These are phyloP conservation scores for Musa schizocarpa DNA, from an alignment of 176 grass and related monocot genomes.

Conservation along the genomic window DNA sequence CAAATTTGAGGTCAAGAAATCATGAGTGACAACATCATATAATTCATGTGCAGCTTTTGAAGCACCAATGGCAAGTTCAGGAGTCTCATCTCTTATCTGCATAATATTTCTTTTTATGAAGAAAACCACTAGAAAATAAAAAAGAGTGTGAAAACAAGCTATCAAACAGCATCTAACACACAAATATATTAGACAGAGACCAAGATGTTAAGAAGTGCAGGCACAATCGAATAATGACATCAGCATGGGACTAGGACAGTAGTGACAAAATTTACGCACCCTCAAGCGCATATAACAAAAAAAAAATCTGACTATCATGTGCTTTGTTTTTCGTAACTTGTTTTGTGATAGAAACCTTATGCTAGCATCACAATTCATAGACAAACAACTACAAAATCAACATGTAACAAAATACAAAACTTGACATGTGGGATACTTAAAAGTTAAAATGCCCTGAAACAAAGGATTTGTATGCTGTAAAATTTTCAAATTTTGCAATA, in stretches of 20 bases:
- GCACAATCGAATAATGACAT: not conserved
- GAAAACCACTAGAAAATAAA: slow-evolving; percentile 11
- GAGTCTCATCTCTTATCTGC: slow-evolving; percentile 76
- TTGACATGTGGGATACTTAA: not conserved
- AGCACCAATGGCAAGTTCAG: slow-evolving; percentile 63
- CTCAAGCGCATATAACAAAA: not conserved
- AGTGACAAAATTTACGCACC: not conserved
- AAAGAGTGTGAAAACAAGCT: slow-evolving; percentile 1
- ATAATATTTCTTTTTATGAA: slow-evolving; percentile 7
- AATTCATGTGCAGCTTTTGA: slow-evolving; percentile 67
- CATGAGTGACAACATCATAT: slow-evolving; percentile 78
- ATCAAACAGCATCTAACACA: not conserved
- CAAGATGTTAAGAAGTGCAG: slow-evolving; percentile 1
- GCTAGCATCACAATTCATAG: not conserved
- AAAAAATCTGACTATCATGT: not conserved
- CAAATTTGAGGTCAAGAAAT: slow-evolving; percentile 57
- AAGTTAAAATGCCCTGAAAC: not conserved
- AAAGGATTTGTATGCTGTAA: not conserved
- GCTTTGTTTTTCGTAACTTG: too few species aligned
- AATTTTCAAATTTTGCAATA: too few species aligned
- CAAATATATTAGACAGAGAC: not conserved
- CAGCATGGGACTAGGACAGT: not conserved
- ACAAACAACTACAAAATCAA: not conserved
- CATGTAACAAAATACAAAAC: not conserved
- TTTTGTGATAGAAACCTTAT: too few species aligned